These are phyloP conservation scores for Berkeleyomyces rouxiae DNA, from an alignment of 2,329 filamentous ascomycete genomes.

Conservation along the genomic window DNA sequence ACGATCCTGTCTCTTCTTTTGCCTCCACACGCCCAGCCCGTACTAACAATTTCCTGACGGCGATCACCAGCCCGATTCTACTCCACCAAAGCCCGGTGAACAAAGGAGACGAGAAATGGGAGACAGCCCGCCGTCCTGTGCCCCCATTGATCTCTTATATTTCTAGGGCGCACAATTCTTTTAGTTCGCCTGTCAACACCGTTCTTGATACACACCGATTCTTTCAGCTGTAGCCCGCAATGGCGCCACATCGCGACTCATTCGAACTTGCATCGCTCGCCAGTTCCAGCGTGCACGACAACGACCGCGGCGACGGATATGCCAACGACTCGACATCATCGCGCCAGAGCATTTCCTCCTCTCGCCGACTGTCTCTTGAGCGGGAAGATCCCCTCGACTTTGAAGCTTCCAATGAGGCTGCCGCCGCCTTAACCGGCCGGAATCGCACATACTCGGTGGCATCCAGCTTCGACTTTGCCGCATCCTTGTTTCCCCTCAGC, in stretches of 20 bases:
- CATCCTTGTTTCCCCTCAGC: constrained; percentile 79
- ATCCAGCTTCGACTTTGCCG: constrained; percentile 90
- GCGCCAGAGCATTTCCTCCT: constrained; percentile 78
- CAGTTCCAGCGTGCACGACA: constrained; percentile 45
- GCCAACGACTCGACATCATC: constrained; percentile 46
- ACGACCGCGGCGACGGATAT: constrained; percentile 24
- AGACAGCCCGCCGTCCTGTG: not conserved
- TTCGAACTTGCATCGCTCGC: constrained; percentile 91
- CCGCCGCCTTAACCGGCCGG: constrained; percentile 24
- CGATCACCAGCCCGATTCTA: not conserved
- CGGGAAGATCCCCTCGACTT: constrained; percentile 62
- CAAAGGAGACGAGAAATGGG: not conserved
- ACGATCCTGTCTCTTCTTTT: not conserved
- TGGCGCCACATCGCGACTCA: constrained; percentile 55
- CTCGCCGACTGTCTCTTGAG: constrained; percentile 74
- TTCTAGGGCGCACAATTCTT: not conserved
- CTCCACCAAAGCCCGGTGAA: not conserved
- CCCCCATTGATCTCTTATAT: not conserved
- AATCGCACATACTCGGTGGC: constrained; percentile 71
- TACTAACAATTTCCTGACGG: not conserved
- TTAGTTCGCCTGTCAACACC: no score
- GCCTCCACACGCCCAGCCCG: not conserved
- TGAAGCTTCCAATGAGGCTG: constrained; percentile 35
- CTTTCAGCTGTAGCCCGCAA: constrained; percentile 15
- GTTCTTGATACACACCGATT: not conserved